Percentiles rank a stretch among this genome's conserved stretches.
These are phyloP conservation scores for Trichoderma lentiforme DNA, from an alignment of 2,329 filamentous ascomycete genomes.

Conservation along the genomic window DNA sequence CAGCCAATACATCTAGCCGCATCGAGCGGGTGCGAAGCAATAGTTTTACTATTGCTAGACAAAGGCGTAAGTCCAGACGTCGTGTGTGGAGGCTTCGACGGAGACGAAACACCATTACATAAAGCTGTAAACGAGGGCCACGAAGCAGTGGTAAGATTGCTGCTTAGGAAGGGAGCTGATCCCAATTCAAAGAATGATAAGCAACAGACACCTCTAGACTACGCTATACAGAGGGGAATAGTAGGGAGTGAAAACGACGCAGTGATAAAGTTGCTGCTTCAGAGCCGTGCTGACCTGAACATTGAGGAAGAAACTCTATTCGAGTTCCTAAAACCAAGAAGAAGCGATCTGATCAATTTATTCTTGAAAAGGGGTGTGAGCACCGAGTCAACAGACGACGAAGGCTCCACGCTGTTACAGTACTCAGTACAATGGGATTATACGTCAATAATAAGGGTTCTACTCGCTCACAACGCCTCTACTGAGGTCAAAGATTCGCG, in stretches of 20 bases:
- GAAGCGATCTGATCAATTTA: not conserved
- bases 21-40: not conserved
- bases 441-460: not conserved
- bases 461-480: not conserved
- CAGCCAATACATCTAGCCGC: not conserved
- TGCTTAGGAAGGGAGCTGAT: not conserved
- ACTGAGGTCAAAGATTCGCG: not conserved
- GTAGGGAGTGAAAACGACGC: not conserved
- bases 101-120: not conserved
- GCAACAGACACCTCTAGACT: not conserved
- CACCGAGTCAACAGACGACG: not conserved
- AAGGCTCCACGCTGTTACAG: not conserved
- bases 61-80: not conserved
- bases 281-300: not conserved
- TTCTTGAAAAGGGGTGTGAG: not conserved
- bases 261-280: not conserved
- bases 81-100: accelerated
- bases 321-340: not conserved
- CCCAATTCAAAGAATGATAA: not conserved
- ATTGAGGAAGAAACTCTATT: too few species aligned
- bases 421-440: accelerated
- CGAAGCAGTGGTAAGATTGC: not conserved
- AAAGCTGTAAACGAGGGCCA: not conserved
- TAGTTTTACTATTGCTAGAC: not conserved
- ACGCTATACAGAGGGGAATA: not conserved